phyloP scores from a whole-genome alignment of 2,329 filamentous ascomycete genomes.

The Colletotrichum echinochloae region DNA sequence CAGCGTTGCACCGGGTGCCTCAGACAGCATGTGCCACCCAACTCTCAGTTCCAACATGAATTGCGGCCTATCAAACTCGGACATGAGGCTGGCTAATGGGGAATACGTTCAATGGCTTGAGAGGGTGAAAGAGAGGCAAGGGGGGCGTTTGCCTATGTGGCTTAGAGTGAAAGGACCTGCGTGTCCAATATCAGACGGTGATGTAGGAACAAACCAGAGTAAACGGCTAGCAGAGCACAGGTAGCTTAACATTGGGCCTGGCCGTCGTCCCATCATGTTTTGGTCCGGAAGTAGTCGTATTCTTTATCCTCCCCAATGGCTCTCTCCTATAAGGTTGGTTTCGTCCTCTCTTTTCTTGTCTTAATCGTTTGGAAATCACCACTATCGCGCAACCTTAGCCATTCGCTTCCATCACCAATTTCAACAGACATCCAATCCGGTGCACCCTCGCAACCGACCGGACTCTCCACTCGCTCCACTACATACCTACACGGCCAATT shows the following conservation, averaged over 20 bases:
- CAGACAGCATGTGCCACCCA: slow-evolving; percentile 25
- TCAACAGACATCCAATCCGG: slow-evolving; percentile 25
- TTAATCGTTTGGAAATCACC: slow-evolving; percentile 21
- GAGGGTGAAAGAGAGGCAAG: background rate
- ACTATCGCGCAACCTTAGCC: slow-evolving; percentile 20
- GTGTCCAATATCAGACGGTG: slow-evolving; percentile 36
- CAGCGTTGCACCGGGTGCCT: slow-evolving; percentile 21
- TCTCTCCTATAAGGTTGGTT: slow-evolving; percentile 27
- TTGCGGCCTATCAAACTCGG: background rate
- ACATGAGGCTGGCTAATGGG: slow-evolving; percentile 17
- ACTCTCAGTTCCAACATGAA: background rate
- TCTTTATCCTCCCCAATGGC: background rate
- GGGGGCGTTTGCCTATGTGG: slow-evolving; percentile 2
- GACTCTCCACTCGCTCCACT: background rate
- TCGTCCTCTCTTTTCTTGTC: slow-evolving; percentile 26
- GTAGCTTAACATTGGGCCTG: background rate
- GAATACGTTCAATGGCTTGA: slow-evolving; percentile 3
- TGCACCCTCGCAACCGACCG: slow-evolving; percentile 1
- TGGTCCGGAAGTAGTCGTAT: background rate
- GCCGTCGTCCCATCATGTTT: slow-evolving; percentile 25
- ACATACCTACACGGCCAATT: background rate
- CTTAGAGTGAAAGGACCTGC: slow-evolving; percentile 9
- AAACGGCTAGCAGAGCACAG: background rate
- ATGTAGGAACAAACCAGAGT: slow-evolving; percentile 26
- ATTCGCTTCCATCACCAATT: slow-evolving; percentile 36